Base-by-base conservation (phyloP, 2,329 filamentous ascomycete genomes). In the Pseudopithomyces maydicus region DNA sequence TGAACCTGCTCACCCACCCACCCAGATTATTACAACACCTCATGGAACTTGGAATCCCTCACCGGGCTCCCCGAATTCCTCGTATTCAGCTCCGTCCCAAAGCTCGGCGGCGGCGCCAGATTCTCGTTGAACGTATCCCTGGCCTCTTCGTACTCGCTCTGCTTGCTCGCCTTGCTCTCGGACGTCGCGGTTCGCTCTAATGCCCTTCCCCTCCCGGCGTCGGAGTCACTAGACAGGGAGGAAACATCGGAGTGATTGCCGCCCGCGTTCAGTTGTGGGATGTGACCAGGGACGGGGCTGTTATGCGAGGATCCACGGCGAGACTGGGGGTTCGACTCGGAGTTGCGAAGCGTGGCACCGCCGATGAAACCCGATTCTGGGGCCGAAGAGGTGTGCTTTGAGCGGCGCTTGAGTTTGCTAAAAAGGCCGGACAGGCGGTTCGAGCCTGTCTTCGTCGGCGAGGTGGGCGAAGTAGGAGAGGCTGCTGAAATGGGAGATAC, bases 101-200 rank as follows among this genome's bases (percentile, higher is more conserved):
- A 79, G 33, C 68, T 74, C 36, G 78, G 77, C 15, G 76, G 74
- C 36, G 78, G 78, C 22, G 65, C 71, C 19, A 75, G 66, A 36
- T 69, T 75, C 62, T 82, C 79, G 59, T 85, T 81, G 56, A 82
- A 81, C 42, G 72, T 70, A 63, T 83, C 81, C 56, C 77, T 76
- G 10, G 79, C 81, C 71, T 85, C 84, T 55, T 85, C 82, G 52
- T 82, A 81, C 42, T 83, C 81, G 6, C 81, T 68, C 51, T 39
- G 33, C 20, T 36, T 20, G 14, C 42, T 46, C 3, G 32, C 43
- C n/a, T 53, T 32, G n/a, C 42, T 26, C 14, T 35, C 32, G 3
- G 33, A 6, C 35, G 54, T 43, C 26, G 23, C 36, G 7, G 36
- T 49, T 6, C 52, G 46, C 36, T 55, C 52, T 10, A 46, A 11